Percentiles rank a stretch among this genome's conserved stretches.
phyloP scores from a whole-genome alignment of 345 rosid species.

The Bruguiera gymnorhiza region DNA sequence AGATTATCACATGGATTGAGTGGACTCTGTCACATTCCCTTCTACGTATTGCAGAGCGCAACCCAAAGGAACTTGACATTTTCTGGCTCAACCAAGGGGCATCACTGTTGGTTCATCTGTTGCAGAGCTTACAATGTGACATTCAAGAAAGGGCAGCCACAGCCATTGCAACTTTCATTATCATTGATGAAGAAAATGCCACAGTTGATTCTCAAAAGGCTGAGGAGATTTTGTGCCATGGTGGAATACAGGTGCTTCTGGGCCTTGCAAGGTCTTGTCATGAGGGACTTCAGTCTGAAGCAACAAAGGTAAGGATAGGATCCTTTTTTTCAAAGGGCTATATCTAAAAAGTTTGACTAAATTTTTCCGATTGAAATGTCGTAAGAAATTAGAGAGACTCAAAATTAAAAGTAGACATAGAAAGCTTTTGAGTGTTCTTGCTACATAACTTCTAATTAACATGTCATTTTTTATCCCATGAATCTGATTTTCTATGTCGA shows the following conservation, averaged over 20 bases:
- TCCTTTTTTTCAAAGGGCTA: neutral
- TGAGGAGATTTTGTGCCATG: conserved; percentile 27
- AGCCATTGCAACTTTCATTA: conserved; percentile 37
- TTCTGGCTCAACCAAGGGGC: conserved; percentile 41
- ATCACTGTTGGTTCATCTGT: conserved; percentile 23
- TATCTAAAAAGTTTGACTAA: neutral
- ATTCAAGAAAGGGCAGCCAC: conserved; percentile 43
- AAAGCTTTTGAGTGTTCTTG: neutral
- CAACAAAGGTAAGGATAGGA: conserved; percentile 26
- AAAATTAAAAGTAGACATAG: neutral
- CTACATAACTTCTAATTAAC: neutral
- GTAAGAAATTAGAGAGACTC: neutral
- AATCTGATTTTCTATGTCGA: conserved; percentile 4
- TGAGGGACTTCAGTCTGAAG: conserved; percentile 40
- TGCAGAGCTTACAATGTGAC: conserved; percentile 33
- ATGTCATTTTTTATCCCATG: conserved; percentile 3
- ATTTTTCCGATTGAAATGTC: neutral
- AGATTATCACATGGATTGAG: conserved; percentile 31
- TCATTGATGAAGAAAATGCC: conserved; percentile 40
- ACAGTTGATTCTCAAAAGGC: conserved; percentile 35
- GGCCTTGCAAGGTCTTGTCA: conserved; percentile 33
- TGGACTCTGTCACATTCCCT: conserved; percentile 39
- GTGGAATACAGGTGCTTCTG: conserved; percentile 32
- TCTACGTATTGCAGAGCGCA: conserved; percentile 30
- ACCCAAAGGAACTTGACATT: conserved; percentile 24